Evolutionary conservation across 2,329 filamentous ascomycete genomes (phyloP).

Genomic region (Curvularia lunata): DNA sequence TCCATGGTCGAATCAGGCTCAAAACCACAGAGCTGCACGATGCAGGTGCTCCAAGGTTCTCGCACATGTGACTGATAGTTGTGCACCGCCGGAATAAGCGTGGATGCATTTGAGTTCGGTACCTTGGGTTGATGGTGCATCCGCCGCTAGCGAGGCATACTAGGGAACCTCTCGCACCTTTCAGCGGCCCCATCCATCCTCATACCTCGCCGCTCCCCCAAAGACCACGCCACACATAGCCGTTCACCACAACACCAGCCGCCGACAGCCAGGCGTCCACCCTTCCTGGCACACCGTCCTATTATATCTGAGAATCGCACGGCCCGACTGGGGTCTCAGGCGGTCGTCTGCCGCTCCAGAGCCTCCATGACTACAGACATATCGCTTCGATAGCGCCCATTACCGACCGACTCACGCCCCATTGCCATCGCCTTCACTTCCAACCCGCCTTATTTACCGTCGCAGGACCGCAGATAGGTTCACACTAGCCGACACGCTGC

Average conservation of each 20-base stretch:
- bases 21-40: neutral
- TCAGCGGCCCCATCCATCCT: conserved; percentile 21
- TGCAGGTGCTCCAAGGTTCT: neutral
- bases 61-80: neutral
- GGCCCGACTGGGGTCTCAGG: conserved; percentile 19
- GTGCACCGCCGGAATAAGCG: conserved; percentile 9
- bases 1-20: neutral
- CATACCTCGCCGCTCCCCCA: conserved; percentile 20
- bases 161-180: conserved; percentile 22
- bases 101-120: conserved; percentile 17
- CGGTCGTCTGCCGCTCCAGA: conserved; percentile 32
- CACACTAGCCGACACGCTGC: conserved; percentile 24
- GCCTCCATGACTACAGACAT: conserved; percentile 44
- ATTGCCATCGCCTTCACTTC: conserved; percentile 11
- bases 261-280: neutral
- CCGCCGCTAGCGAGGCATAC: conserved; percentile 22
- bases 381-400: conserved; percentile 37
- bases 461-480: conserved; percentile 18
- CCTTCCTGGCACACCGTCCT: neutral
- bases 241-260: conserved; percentile 13
- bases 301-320: conserved; percentile 8
- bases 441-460: conserved; percentile 13
- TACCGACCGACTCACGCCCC: conserved; percentile 19
- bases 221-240: conserved; percentile 14
- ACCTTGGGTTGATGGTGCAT: conserved; percentile 19